Evolutionary conservation across 75 land plant genomes (phyloP).

Genomic region (Selaginella moellendorffii): DNA sequence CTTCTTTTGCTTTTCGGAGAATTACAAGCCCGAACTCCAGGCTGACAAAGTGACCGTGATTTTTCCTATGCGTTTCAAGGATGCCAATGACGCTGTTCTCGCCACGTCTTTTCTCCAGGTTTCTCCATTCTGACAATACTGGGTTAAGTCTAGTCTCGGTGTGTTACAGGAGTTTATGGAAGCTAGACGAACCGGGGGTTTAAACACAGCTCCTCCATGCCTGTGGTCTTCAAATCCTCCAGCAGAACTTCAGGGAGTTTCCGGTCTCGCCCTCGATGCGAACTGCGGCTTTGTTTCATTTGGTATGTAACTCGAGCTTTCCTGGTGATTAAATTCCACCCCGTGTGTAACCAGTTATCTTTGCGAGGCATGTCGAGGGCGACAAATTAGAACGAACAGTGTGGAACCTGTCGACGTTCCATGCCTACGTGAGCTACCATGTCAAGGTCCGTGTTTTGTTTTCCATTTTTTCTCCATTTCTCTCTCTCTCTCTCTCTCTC

Average conservation of each 20-base stretch:
- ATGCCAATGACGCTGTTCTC: conserved; percentile 62
- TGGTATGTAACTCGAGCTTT: too few relatives aligned
- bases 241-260: conserved; percentile 53
- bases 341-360: conserved; percentile 59
- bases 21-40: too few relatives aligned
- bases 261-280: conserved; percentile 56
- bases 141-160: not conserved
- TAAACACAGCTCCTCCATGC: conserved; percentile 80
- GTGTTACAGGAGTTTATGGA: conserved; percentile 77
- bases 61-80: conserved; percentile 94
- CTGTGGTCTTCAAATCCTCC: conserved; percentile 78
- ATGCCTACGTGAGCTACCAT: conserved; percentile 97
- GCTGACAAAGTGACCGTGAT: conserved; percentile 81
- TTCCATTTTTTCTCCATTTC: too few relatives aligned
- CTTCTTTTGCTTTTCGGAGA: not conserved
- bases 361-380: conserved; percentile 87
- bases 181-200: conserved; percentile 72
- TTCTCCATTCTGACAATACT: not conserved
- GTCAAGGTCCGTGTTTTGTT: conserved; percentile 58
- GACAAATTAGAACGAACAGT: conserved; percentile 73
- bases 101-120: conserved; percentile 92
- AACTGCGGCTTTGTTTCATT: conserved; percentile 96
- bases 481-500: too few relatives aligned
- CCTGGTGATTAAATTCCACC: too few relatives aligned
- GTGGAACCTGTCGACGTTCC: conserved; percentile 85